Evolutionary conservation across 2,329 filamentous ascomycete genomes (phyloP).

Genomic region (Alternaria angustiovoidea): DNA sequence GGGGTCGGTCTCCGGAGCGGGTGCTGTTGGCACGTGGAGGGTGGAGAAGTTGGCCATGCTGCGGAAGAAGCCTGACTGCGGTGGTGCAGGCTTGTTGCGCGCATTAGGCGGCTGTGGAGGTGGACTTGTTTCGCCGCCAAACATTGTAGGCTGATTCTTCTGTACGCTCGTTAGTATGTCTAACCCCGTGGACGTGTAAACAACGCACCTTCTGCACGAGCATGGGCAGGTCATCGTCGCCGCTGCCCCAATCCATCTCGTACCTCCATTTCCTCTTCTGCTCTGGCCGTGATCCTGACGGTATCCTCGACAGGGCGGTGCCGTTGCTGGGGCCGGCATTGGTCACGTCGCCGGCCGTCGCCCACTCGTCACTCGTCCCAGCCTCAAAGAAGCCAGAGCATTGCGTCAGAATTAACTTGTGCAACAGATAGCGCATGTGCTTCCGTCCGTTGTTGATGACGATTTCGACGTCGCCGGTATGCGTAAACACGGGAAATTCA

Average conservation of each 20-base stretch:
- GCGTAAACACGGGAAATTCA: constrained; percentile 89
- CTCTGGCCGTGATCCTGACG: constrained; percentile 46
- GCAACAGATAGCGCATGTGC: constrained; percentile 86
- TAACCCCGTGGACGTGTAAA: neutral
- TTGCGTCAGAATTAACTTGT: constrained; percentile 85
- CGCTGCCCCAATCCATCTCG: constrained; percentile 79
- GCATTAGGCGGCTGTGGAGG: constrained; percentile 59
- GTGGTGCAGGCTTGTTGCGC: constrained; percentile 69
- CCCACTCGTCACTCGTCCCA: constrained; percentile 82
- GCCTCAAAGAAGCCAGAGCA: constrained; percentile 95
- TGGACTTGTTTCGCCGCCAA: constrained; percentile 58
- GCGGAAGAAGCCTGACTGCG: constrained; percentile 79
- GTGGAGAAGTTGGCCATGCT: constrained; percentile 82
- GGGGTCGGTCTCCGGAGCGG: constrained; percentile 62
- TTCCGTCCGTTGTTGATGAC: constrained; percentile 72
- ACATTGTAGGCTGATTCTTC: constrained; percentile 60
- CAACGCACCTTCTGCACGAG: constrained; percentile 76
- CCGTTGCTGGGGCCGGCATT: constrained; percentile 32
- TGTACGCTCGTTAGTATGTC: constrained; percentile 23
- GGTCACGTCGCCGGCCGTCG: constrained; percentile 51
- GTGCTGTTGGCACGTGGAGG: constrained; percentile 53
- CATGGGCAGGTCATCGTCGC: constrained; percentile 80
- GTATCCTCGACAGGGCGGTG: constrained; percentile 51
- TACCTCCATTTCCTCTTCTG: constrained; percentile 80
- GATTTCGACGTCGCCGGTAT: constrained; percentile 93